phyloP scores from a whole-genome alignment of 306 rosid genomes.

The Fagus crenata region DNA sequence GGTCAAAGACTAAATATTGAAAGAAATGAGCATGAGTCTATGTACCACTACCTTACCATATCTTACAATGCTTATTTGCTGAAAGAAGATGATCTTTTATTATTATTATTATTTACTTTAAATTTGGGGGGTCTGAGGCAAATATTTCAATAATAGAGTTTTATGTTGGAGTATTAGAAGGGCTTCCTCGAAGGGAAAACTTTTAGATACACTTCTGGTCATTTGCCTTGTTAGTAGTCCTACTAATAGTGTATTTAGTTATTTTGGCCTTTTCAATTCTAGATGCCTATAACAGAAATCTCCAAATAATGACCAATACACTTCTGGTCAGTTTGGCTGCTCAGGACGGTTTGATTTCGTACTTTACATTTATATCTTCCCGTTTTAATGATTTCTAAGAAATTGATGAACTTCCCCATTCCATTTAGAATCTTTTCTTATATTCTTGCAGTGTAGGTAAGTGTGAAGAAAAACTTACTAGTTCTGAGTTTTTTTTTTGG shows the following conservation, averaged over 20 bases:
- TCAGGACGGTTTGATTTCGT: not conserved
- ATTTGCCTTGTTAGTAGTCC: not conserved
- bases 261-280: not conserved
- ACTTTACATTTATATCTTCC: too few relatives aligned
- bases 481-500: constrained; percentile 1
- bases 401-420: not conserved
- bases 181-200: not conserved
- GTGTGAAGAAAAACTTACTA: not conserved
- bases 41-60: not conserved
- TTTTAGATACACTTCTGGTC: not conserved
- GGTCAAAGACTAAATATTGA: not conserved
- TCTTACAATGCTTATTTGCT: not conserved
- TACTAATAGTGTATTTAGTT: not conserved
- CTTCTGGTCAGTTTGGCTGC: not conserved
- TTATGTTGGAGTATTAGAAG: not conserved
- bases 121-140: not conserved
- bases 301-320: too few relatives aligned
- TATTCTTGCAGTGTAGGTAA: not conserved
- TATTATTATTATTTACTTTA: not conserved
- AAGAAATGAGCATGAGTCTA: not conserved
- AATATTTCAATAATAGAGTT: not conserved
- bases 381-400: not conserved
- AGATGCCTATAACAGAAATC: too few relatives aligned
- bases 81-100: not conserved
- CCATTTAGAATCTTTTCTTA: not conserved